Conservation (phyloP, 306 rosid species). For the Cucurbita pepo region DNA sequence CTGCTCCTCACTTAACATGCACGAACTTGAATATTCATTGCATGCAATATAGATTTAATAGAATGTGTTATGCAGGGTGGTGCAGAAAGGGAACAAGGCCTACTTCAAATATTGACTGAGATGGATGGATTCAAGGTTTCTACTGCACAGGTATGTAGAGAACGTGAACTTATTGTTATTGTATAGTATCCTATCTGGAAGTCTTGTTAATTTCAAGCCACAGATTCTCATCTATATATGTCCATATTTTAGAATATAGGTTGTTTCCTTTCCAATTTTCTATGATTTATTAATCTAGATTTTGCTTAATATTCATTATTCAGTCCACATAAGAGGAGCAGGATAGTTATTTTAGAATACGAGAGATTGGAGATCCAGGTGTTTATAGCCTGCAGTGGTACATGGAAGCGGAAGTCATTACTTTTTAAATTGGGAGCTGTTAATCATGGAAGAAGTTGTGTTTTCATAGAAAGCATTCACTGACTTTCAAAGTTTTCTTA, state of each 20-base stretch:
- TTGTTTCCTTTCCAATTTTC: not conserved
- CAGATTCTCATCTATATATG: not conserved
- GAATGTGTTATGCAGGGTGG: constrained; percentile 60
- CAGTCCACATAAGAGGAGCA: not conserved
- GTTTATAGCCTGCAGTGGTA: not conserved
- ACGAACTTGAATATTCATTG: not conserved
- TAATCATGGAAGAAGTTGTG: not conserved
- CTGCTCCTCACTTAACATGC: not conserved
- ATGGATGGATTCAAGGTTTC: constrained; percentile 96
- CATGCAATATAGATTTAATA: not conserved
- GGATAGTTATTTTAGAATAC: not conserved
- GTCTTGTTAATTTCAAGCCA: not conserved
- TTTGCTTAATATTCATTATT: not conserved
- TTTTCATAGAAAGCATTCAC: not conserved
- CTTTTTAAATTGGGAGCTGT: not conserved
- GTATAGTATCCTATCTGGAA: not conserved
- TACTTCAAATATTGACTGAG: constrained; percentile 94
- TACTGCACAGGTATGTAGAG: constrained; percentile 49
- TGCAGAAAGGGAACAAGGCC: constrained; percentile 91
- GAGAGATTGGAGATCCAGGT: not conserved
- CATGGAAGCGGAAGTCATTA: not conserved
- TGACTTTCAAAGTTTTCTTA: not conserved
- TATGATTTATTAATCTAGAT: not conserved
- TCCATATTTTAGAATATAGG: not conserved
- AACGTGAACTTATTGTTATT: not conserved